Base-by-base conservation (phyloP, 768 basidiomycete genomes). In the Macrolepiota dolichaula region DNA sequence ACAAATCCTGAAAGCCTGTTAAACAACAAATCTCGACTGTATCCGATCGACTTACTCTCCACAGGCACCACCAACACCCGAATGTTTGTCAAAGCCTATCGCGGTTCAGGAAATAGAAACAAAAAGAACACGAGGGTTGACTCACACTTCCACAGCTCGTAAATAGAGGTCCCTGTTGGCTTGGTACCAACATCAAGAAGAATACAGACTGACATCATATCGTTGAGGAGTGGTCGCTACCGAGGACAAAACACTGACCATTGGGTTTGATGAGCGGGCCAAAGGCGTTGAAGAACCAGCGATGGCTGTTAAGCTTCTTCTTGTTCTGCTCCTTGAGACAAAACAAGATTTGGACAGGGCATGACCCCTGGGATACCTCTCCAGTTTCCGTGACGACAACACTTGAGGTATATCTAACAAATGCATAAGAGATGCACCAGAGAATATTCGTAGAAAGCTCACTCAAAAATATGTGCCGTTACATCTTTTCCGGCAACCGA, bases 201-300 rank as follows among this genome's bases (percentile, higher is more conserved):
- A 61, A 97, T 75, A 68, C 94, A 96, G 55, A 97, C 93, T 89
- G 56, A 4, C 52, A 36, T 13, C 42, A 62, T 61, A 13, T 52
- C n/a, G 57, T 51, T 65, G 37, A 52, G 40, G 50, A 51, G 12
- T 44, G 35, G 13, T 52, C 4, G 32, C 53, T 42, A 50, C 29
- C 44, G 22, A 51, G 56, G 61, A 65, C 24, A 51, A 29, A 32
- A 25, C 19, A 60, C 76, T 36, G 54, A 88, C 90, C 89, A 67
- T 94, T 93, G 40, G 94, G 89, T 63, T 87, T 85, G 67, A 96
- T 83, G 59, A 96, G 78, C 25, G 94, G 92, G 22, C 92, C 91
- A 65, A 96, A 92, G 0, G 92, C 95, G 69, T 97, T 97, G 83
- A 97, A 96, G 81, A 96, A 96, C 95, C 95, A 97, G 19, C 95